phyloP scores from a whole-genome alignment of 2,329 filamentous ascomycete species.

The Colletotrichum sansevieriae region DNA sequence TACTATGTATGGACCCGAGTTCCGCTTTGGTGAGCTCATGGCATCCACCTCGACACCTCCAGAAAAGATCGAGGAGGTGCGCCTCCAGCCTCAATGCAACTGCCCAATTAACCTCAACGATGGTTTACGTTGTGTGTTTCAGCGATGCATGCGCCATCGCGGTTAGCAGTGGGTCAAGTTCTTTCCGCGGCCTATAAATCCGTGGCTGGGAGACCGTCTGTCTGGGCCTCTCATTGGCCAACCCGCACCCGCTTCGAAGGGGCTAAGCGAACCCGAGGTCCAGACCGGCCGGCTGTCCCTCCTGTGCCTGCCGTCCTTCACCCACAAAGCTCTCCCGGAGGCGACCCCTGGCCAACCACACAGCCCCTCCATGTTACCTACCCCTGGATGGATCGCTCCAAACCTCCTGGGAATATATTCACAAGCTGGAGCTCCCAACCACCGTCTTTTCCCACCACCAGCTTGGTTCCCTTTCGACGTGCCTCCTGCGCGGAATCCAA shows the following conservation, averaged over 20 bases:
- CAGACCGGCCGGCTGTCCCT: neutral
- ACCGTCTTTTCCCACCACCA: slow-evolving; percentile 42
- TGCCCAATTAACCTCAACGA: neutral
- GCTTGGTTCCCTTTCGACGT: slow-evolving; percentile 1
- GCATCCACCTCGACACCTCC: neutral
- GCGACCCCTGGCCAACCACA: slow-evolving; percentile 21
- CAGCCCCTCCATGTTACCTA: slow-evolving; percentile 5
- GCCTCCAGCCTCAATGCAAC: slow-evolving; percentile 10
- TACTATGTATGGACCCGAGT: no score
- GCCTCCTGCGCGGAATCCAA: neutral
- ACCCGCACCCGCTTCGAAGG: slow-evolving; percentile 4
- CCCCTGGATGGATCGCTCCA: slow-evolving; percentile 19
- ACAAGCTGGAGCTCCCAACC: slow-evolving; percentile 40
- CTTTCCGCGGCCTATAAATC: slow-evolving; percentile 8
- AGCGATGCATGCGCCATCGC: neutral
- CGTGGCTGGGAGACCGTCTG: slow-evolving; percentile 19
- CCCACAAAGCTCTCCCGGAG: no score
- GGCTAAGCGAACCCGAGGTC: neutral
- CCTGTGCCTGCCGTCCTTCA: neutral
- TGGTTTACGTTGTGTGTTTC: neutral
- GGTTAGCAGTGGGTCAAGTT: neutral
- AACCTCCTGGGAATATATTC: slow-evolving; percentile 22
- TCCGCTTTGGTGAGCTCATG: neutral
- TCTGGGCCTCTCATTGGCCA: slow-evolving; percentile 15
- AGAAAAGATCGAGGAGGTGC: neutral